A percentile compares a stretch with the other conserved stretches of the same genome.
Conservation (phyloP, 2,329 filamentous ascomycete species). For the Didymella sp. region DNA sequence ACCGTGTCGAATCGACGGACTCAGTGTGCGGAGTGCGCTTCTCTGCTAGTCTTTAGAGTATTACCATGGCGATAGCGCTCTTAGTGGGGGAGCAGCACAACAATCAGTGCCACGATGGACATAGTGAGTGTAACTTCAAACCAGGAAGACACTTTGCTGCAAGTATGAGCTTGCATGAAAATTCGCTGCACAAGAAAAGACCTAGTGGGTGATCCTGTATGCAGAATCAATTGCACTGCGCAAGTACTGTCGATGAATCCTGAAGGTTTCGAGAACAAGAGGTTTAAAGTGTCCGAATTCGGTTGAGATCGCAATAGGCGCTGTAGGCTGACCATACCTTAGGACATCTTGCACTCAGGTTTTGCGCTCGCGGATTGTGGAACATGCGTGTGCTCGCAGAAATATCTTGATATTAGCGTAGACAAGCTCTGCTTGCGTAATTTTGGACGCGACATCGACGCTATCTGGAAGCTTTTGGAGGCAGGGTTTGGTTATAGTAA, state of each 20-base stretch:
- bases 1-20: neutral
- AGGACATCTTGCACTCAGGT: neutral
- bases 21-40: neutral
- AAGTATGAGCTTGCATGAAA: neutral
- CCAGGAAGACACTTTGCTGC: neutral
- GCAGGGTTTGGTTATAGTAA: neutral
- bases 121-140: neutral
- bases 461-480: neutral
- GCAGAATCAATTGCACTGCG: neutral
- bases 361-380: neutral
- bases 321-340: neutral
- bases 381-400: neutral
- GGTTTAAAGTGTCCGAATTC: neutral
- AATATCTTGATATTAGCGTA: neutral
- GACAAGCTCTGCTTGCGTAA: neutral
- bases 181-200: neutral
- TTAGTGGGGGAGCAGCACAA: neutral
- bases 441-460: neutral
- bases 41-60: neutral
- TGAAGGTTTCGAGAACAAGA: too few species aligned
- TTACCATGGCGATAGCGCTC: neutral
- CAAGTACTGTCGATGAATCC: neutral
- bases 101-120: neutral
- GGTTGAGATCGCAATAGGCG: neutral
- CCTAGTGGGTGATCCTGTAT: neutral